Evolutionary conservation across 1,284 basidiomycete species (phyloP), one percentile per base, ranked within the genome.

Genomic region (Ganoderma lingzhi): DNA sequence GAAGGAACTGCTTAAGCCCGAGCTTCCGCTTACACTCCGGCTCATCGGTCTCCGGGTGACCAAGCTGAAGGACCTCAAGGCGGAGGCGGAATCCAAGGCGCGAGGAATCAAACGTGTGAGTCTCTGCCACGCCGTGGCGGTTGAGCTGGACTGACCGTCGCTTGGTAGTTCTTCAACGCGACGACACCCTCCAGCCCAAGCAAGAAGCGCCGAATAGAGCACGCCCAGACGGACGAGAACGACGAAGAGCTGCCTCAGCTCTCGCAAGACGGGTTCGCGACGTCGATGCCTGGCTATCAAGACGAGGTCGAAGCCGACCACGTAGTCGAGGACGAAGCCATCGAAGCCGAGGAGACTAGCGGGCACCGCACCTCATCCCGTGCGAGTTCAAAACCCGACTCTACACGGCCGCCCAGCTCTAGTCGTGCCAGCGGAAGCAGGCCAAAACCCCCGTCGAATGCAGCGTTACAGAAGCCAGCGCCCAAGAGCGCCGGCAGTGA

Each of bases 21-120:
- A 96, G 79, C 81, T 94, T 15, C 96, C 95, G 0, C 78, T 96
- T 30, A 90, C 86, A 23, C 82, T 96, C 30, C 86, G 96, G 53
- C 84, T 97, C 4, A 91, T 97, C 67, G 95, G 95, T 2, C 82
- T 97, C 32, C 85, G 95, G 59, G 84, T 96, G 30, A 96, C 94
- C 2, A 96, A 93, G 71, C 82, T 97, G 67, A 95, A 93, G 76
- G 95, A 97, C 79, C 80, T 96, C 35, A 84, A 84, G 70, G 85
- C 83, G 17, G 76, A 84, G 61, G 83, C 84, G 35, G 82, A 86
- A 17, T 74, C 75, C 9, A 77, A 78, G 19, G 82, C 80, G 60
- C 85, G 86, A 30, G 85, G 87, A 3, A 93, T 94, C 67, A 91
- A 91, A 78, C 83, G 88, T 64, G 93, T 92, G 76, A 68, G 87